phyloP scores from a whole-genome alignment of 768 basidiomycete species.

The Phaeotremella skinneri region DNA sequence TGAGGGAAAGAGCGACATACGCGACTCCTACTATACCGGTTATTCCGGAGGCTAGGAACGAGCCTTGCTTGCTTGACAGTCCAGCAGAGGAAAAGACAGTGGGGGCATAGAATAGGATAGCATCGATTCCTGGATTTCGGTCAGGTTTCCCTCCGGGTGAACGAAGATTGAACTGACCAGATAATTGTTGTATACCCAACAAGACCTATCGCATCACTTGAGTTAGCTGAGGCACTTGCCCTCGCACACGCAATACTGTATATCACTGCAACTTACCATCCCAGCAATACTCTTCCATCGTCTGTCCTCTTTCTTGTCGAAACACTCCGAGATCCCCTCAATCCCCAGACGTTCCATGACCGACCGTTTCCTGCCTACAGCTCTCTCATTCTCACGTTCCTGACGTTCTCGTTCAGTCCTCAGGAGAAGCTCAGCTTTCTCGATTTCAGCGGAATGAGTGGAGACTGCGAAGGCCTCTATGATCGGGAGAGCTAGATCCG shows the following conservation, averaged over 20 bases:
- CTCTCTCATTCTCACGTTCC: background rate
- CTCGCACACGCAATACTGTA: background rate
- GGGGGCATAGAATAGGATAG: constrained; percentile 20
- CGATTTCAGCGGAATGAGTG: constrained; percentile 4
- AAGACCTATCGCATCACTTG: constrained; percentile 8
- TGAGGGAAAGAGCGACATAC: constrained; percentile 7
- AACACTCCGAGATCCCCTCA: constrained; percentile 1
- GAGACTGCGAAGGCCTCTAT: constrained; percentile 6
- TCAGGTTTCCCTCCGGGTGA: background rate
- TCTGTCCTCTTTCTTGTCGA: background rate
- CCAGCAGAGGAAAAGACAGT: constrained; percentile 18
- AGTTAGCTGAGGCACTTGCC: background rate
- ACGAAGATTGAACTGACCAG: background rate
- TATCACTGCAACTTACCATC: background rate
- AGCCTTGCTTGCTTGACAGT: constrained; percentile 9
- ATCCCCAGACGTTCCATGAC: background rate
- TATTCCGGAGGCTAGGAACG: constrained; percentile 15
- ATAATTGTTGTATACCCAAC: constrained; percentile 15
- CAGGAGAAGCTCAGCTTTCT: constrained; percentile 9
- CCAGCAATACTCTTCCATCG: constrained; percentile 6
- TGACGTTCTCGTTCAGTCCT: constrained; percentile 1
- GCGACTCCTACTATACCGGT: constrained; percentile 13
- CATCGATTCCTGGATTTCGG: constrained; percentile 16
- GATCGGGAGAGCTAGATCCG: constrained; percentile 3
- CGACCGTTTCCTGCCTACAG: background rate